phyloP scores from a whole-genome alignment of 192 early-diverging fungal species.

The Kappamyces sp. region DNA sequence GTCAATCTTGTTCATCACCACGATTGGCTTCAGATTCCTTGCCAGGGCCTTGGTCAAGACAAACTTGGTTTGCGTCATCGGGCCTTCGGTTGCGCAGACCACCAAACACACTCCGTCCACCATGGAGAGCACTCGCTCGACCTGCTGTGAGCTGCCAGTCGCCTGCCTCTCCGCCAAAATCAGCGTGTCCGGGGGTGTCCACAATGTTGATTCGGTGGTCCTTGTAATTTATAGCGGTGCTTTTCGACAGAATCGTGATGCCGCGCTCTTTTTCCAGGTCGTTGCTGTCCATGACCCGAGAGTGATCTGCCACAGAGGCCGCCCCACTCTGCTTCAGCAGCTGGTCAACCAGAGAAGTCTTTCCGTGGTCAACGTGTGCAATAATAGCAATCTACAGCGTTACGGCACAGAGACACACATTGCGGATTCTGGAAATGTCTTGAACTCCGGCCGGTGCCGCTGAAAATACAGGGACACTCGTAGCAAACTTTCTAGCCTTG shows the following conservation, averaged over 20 bases:
- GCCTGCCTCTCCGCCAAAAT: constrained; percentile 41
- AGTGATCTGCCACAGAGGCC: constrained; percentile 43
- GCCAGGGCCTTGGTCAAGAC: constrained; percentile 76
- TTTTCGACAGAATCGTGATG: constrained; percentile 84
- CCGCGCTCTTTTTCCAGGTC: constrained; percentile 77
- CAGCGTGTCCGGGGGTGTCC: constrained; percentile 63
- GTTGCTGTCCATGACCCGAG: constrained; percentile 81
- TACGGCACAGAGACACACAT: too few relatives aligned
- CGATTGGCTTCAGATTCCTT: constrained; percentile 63
- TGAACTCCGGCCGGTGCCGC: too few relatives aligned
- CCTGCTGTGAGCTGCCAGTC: constrained; percentile 56
- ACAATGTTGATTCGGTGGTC: constrained; percentile 81
- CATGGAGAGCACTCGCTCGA: constrained; percentile 84
- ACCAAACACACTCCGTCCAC: constrained; percentile 81
- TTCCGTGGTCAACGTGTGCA: constrained; percentile 87
- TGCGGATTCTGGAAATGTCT: too few relatives aligned
- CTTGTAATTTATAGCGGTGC: constrained; percentile 68
- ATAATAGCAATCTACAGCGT: constrained; percentile 48
- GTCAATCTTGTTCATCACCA: constrained; percentile 83
- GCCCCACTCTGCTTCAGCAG: constrained; percentile 51
- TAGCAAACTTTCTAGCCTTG: too few relatives aligned
- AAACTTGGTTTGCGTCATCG: constrained; percentile 87
- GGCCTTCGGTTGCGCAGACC: constrained; percentile 80
- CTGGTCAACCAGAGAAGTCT: constrained; percentile 65
- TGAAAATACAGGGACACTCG: too few relatives aligned